A percentile compares a stretch with the other conserved stretches of the same genome.
phyloP scores from a whole-genome alignment of 2,329 filamentous ascomycete genomes.

The Stachybotrys chlorohalonatus region DNA sequence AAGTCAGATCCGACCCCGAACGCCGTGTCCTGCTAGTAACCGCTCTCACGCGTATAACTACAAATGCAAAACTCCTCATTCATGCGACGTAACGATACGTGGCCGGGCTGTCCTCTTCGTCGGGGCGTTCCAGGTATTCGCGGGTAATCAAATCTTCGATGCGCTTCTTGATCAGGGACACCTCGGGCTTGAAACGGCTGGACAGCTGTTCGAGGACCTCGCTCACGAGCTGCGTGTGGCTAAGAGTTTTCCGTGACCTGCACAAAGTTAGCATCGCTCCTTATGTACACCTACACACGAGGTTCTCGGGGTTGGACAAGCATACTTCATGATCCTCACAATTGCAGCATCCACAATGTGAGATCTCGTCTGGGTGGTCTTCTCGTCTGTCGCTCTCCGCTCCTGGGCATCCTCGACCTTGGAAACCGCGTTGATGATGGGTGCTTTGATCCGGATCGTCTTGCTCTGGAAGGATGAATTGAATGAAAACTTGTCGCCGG shows the following conservation, averaged over 20 bases:
- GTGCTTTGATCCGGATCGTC: conserved; percentile 80
- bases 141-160: conserved; percentile 69
- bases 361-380: conserved; percentile 62
- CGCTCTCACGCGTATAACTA: conserved; percentile 8
- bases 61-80: background rate
- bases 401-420: conserved; percentile 72
- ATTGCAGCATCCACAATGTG: conserved; percentile 69
- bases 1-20: background rate
- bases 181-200: conserved; percentile 64
- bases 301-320: conserved; percentile 9
- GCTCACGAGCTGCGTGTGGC: conserved; percentile 59
- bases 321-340: conserved; percentile 80
- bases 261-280: conserved; percentile 15
- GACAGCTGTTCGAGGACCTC: conserved; percentile 65
- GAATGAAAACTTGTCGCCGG: conserved; percentile 71
- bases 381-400: conserved; percentile 62
- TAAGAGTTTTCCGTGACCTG: conserved; percentile 65
- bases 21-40: background rate
- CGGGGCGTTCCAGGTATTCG: conserved; percentile 65
- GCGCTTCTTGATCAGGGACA: conserved; percentile 71
- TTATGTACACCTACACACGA: background rate
- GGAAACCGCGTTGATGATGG: conserved; percentile 70
- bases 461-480: conserved; percentile 77
- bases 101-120: conserved; percentile 58
- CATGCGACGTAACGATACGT: conserved; percentile 65